A percentile compares a stretch with the other conserved stretches of the same genome.
These are phyloP conservation scores for Pythium pyrilobum DNA, from an alignment of 352 stramenopile genomes.

Conservation along the genomic window DNA sequence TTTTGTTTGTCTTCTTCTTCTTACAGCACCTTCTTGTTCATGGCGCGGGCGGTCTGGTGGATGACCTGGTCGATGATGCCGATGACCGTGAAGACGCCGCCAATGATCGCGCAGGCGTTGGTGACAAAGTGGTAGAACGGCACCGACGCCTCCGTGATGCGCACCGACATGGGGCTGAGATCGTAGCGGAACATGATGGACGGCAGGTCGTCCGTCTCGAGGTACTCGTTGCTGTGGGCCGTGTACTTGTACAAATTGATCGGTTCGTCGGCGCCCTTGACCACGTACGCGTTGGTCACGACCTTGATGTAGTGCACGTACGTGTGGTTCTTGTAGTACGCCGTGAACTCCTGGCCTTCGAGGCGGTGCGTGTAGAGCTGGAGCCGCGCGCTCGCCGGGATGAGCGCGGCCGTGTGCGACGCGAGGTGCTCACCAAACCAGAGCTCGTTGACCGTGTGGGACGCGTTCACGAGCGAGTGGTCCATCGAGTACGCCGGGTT, in stretches of 20 bases:
- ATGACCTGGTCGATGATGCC: slow-evolving; percentile 83
- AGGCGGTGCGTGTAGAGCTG: slow-evolving; percentile 93
- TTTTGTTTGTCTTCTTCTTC: background rate
- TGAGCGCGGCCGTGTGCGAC: slow-evolving; percentile 42
- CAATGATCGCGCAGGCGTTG: slow-evolving; percentile 75
- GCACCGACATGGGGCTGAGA: slow-evolving; percentile 91
- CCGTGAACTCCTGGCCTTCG: slow-evolving; percentile 89
- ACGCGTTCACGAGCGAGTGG: slow-evolving; percentile 88
- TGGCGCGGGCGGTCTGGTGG: slow-evolving; percentile 74
- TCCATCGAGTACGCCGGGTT: slow-evolving; percentile 93
- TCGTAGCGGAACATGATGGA: slow-evolving; percentile 92
- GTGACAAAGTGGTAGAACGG: slow-evolving; percentile 86
- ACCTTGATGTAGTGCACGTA: slow-evolving; percentile 99
- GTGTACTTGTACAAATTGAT: slow-evolving; percentile 90
- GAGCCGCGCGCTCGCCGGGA: slow-evolving; percentile 87
- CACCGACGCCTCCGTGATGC: slow-evolving; percentile 89
- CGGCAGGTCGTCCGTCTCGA: slow-evolving; percentile 79
- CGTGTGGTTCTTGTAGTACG: slow-evolving; percentile 92
- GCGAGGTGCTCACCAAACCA: slow-evolving; percentile 90
- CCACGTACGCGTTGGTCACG: slow-evolving; percentile 90
- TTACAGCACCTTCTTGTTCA: slow-evolving; percentile 91
- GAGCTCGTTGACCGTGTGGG: slow-evolving; percentile 95
- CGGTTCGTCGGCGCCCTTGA: slow-evolving; percentile 37
- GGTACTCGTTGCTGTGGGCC: slow-evolving; percentile 85
- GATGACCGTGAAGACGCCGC: slow-evolving; percentile 81